These are phyloP conservation scores for Kodamaea neixiangensis DNA, from an alignment of 805 yeast species.

Conservation along the genomic window DNA sequence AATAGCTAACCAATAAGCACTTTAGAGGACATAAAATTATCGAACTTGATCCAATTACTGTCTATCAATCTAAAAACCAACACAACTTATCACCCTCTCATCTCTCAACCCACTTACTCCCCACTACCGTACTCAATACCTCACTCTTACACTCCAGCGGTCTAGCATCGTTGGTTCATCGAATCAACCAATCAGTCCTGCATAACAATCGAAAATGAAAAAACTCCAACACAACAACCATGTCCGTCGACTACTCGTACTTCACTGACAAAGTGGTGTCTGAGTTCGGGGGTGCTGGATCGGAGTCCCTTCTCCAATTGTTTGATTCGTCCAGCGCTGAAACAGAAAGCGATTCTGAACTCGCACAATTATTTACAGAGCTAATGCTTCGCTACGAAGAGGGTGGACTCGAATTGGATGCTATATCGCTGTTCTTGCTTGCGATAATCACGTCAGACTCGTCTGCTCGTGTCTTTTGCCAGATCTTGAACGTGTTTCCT, in stretches of 20 bases:
- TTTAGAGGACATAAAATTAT: too few relatives aligned
- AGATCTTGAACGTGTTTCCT: conserved; percentile 42
- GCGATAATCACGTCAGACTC: conserved; percentile 32
- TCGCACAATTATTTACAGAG: conserved; percentile 36
- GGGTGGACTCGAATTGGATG: conserved; percentile 15
- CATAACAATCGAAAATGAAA: background rate
- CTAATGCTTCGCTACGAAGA: conserved; percentile 28
- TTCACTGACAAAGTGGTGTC: conserved; percentile 33
- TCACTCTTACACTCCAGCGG: too few relatives aligned
- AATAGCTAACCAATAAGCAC: too few relatives aligned
- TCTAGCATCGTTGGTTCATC: too few relatives aligned
- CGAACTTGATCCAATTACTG: too few relatives aligned
- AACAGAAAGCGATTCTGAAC: conserved; percentile 18
- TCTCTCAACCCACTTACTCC: too few relatives aligned
- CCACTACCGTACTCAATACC: too few relatives aligned
- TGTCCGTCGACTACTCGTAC: conserved; percentile 17
- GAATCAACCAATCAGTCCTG: background rate
- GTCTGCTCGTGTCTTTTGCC: conserved; percentile 37
- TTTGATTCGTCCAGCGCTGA: conserved; percentile 19
- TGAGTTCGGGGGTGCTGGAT: conserved; percentile 33
- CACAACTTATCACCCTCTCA: too few relatives aligned
- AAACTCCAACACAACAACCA: background rate
- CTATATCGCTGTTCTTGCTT: conserved; percentile 25
- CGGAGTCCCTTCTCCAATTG: conserved; percentile 31
- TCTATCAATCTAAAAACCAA: too few relatives aligned